These are phyloP conservation scores for Phragmites australis DNA, from an alignment of 176 grass and related monocot genomes.

Conservation along the genomic window DNA sequence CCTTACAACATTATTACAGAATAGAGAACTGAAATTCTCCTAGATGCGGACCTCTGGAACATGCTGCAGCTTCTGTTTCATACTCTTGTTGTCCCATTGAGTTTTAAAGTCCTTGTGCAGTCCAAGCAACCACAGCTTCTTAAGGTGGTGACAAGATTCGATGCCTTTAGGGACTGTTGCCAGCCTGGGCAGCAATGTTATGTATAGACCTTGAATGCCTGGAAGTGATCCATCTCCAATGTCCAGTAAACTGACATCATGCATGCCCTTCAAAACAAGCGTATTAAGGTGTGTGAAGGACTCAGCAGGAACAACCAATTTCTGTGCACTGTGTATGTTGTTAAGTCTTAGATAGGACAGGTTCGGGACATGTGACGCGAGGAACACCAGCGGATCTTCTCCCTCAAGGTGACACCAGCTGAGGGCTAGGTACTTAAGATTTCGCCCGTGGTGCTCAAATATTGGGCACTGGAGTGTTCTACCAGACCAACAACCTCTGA, in stretches of 20 bases:
- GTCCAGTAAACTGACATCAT: background rate
- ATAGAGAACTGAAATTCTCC: background rate
- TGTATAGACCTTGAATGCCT: background rate
- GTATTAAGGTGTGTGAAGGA: constrained; percentile 21
- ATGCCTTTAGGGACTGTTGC: constrained; percentile 14
- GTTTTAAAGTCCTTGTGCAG: constrained; percentile 1
- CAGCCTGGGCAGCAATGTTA: background rate
- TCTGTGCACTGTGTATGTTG: background rate
- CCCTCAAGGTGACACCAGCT: background rate
- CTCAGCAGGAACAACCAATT: background rate
- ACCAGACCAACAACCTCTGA: background rate
- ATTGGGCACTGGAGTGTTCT: background rate
- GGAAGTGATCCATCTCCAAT: background rate
- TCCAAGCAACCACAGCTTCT: background rate
- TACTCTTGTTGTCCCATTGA: background rate
- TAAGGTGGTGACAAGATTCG: background rate
- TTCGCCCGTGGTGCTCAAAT: background rate
- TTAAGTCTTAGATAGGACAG: background rate
- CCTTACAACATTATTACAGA: background rate
- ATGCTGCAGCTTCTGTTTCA: constrained; percentile 3
- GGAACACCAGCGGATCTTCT: background rate
- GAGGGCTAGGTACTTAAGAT: background rate
- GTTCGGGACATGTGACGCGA: background rate
- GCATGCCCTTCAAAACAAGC: background rate
- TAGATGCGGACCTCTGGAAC: background rate